Base-by-base conservation (phyloP, 2,329 filamentous ascomycete genomes). In the Harringtonia lauricola region DNA sequence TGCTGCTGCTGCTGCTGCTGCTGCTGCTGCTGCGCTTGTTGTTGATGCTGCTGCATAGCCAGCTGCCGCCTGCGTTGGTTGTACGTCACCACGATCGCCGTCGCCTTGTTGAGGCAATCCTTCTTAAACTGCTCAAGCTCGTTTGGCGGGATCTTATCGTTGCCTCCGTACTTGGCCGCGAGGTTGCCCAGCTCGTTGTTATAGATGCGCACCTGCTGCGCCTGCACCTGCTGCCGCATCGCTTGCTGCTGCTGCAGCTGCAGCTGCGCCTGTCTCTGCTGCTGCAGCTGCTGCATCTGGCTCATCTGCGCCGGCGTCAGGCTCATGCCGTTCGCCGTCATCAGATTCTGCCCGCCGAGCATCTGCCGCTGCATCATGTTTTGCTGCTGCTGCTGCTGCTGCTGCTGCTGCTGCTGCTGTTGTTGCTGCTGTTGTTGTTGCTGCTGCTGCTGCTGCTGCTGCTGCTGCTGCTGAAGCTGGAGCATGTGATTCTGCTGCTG, bases 131-230 rank as follows among this genome's bases (percentile, higher is more conserved):
- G 63, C 0, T 70, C 64, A 24, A 68, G 45, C 2, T 62, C 42
- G 0, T 76, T 71, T 0, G 52, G 58, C 0, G 74, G 72, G 4
- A 76, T 66, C 19, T 67, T 64, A 5, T 55, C 44, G 2, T 52
- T 44, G 1, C 64, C 63, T 12, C 68, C 68, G 43, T 59, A 70
- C 17, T 64, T 64, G 2, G 52, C 51, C 0, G 58, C 55, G 3
- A 66, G 47, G 1, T 44, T 40, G 1, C 45, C 51, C 9, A 76
- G 49, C 42, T 67, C 57, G 41, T 60, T 61, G 12, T 57, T 47
- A 38, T 66, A 74, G 0, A 74, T 45, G 8, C 49, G 35, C 12
- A 33, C 17, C 8, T 41, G 36, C 15, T 43, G 34, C 14, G 10
- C 4, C 10, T 43, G 35, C 15, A 43, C 29, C 34, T 43, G 41